These are phyloP conservation scores for Oxyria digyna DNA, from an alignment of 148 eudicot species.

Conservation along the genomic window DNA sequence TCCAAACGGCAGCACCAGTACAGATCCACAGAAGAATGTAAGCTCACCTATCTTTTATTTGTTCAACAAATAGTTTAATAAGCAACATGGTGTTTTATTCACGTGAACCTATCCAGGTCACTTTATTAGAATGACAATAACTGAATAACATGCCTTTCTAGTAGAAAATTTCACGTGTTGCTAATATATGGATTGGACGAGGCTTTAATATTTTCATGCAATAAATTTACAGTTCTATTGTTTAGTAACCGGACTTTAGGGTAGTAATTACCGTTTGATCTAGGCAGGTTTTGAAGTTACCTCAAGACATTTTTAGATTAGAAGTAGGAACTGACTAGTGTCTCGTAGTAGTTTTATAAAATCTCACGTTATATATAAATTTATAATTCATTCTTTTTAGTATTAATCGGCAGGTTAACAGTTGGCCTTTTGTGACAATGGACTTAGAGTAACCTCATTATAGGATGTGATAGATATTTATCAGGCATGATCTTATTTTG, in stretches of 20 bases:
- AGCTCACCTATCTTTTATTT: slow-evolving; percentile 11
- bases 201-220: not conserved
- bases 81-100: not conserved
- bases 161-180: not conserved
- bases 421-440: not conserved
- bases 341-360: not conserved
- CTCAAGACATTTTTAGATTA: not conserved
- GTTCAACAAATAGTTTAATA: not conserved
- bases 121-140: not conserved
- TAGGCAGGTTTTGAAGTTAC: not conserved
- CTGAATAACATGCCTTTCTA: not conserved
- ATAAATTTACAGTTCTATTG: not conserved
- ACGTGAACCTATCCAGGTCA: not conserved
- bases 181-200: not conserved
- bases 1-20: slow-evolving; percentile 27
- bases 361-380: not conserved
- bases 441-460: not conserved
- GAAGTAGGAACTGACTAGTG: not conserved
- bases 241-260: not conserved
- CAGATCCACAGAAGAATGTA: slow-evolving; percentile 48
- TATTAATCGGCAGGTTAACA: not conserved
- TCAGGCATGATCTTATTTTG: not conserved
- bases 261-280: not conserved
- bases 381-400: not conserved
- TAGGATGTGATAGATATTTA: not conserved